Evolutionary conservation across 2,329 filamentous ascomycete species (phyloP), one percentile per base, ranked within the genome.

Genomic region (Harringtonia aguacate): DNA sequence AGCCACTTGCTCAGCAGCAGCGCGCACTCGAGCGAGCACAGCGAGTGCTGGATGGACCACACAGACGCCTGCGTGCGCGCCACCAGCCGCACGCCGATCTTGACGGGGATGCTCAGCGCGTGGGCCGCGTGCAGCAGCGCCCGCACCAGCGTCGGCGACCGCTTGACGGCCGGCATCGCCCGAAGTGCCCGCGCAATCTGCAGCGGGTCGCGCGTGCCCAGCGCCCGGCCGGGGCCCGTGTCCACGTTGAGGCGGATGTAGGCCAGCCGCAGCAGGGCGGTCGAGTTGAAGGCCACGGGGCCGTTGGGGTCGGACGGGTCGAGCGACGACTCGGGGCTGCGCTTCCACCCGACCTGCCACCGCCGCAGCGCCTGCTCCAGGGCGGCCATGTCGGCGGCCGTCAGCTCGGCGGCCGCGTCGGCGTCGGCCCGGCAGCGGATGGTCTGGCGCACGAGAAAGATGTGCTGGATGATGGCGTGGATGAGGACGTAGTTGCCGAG

Each of bases 291-390:
- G 1, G 69, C 69, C 27, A 76, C 65, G 1, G 70, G 70, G 0
- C 70, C 70, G 4, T 69, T 69, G 4, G 68, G 66, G 17, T 72
- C 71, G 37, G 67, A 66, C 9, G 72, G 72, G 50, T 75, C 71
- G 22, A 74, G 66, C 43, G 67, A 68, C 4, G 71, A 73, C 51
- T 75, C 70, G 4, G 68, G 66, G 1, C 66, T 68, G 31, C 63
- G 61, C 50, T 72, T 70, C 72, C 72, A 75, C 28, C 67, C 61
- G 12, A 62, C 58, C 49, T 74, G 71, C 72, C 72, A 75, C n/a
- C n/a, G n/a, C n/a, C n/a, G n/a, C n/a, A n/a, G n/a, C n/a, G n/a
- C n/a, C n/a, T n/a, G n/a, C n/a, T n/a, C n/a, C n/a, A n/a, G n/a
- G n/a, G n/a, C n/a, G n/a, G n/a, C n/a, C n/a, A n/a, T n/a, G n/a